Conservation (phyloP, 768 basidiomycete species). For the Phylloporus sp. region DNA sequence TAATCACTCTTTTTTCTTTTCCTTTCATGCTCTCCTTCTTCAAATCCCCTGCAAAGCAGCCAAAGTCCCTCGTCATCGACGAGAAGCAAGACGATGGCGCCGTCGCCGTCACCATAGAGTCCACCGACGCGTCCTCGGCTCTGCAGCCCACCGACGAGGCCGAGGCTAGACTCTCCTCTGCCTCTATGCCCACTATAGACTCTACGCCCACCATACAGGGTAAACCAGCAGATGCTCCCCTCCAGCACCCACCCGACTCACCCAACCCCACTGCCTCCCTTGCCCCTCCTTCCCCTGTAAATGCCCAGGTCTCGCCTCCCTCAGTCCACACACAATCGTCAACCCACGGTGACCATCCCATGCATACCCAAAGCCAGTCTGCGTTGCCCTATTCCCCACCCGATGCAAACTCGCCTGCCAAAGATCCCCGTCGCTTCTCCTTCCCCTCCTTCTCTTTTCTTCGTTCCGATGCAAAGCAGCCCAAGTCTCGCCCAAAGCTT, state of each 20-base stretch:
- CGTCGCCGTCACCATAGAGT: constrained; percentile 3
- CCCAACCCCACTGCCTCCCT: constrained; percentile 16
- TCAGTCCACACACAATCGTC: constrained; percentile 16
- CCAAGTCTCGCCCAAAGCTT: constrained; percentile 11
- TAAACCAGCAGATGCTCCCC: background rate
- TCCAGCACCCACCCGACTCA: constrained; percentile 20
- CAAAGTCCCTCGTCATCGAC: background rate
- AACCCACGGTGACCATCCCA: constrained; percentile 11
- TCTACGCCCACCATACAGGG: constrained; percentile 25
- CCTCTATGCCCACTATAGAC: constrained; percentile 20
- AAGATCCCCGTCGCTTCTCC: constrained; percentile 41
- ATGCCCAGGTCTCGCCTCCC: constrained; percentile 1
- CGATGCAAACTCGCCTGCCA: constrained; percentile 7
- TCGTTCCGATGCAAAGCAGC: constrained; percentile 31
- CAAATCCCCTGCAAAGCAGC: constrained; percentile 17
- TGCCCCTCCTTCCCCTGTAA: constrained; percentile 13
- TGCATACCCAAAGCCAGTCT: constrained; percentile 28
- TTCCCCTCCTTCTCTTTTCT: constrained; percentile 43
- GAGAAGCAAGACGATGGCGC: background rate
- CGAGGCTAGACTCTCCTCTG: constrained; percentile 13
- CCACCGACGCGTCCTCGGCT: background rate
- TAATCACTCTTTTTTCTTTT: background rate
- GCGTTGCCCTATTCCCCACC: constrained; percentile 21
- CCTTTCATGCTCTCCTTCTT: constrained; percentile 24
- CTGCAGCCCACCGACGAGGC: constrained; percentile 2